Evolutionary conservation across 2,329 filamentous ascomycete species (phyloP), one percentile per base, ranked within the genome.

Genomic region (Cytospora schulzeri): DNA sequence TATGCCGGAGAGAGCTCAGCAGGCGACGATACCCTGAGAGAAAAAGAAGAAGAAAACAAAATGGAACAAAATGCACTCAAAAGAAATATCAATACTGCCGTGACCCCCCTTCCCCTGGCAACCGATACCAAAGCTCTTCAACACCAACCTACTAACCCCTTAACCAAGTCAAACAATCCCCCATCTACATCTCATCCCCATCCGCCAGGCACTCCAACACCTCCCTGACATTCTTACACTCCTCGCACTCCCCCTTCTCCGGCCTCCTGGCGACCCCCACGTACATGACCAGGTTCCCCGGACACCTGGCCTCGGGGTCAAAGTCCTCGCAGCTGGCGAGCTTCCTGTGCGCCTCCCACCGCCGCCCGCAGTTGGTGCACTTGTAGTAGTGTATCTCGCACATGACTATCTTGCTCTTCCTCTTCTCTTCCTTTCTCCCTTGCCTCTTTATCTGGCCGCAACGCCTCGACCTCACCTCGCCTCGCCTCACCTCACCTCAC

Each of bases 241-340:
- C 61, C 8, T 70, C 69, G 64, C 76, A 78, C 67, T 77, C 74
- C 38, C 69, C 68, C 66, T 70, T 72, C 56, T 71, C 70, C 8
- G 75, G 76, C 57, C 67, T 71, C 52, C 70, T 71, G 8, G 71
- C 71, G 63, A 73, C 71, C 15, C 76, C 75, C 9, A 76, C 75
- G 60, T 76, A 76, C 75, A 78, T 76, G 66, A 75, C 75, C n/a
- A 78, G 70, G 58, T 67, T 74, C 6, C 71, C 68, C 12, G 72
- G 73, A 58, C 76, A 78, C 24, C 69, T 66, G 17, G 57, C 68
- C 4, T 68, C 69, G 15, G 69, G 69, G n/a, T 76, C 72, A 54
- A 69, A 68, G 61, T 70, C 73, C 61, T 76, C 74, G 67, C 77
- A 78, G 68, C 74, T 76, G 28, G 75, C 73, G 15, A 78, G 71